phyloP scores from a whole-genome alignment of 2,329 filamentous ascomycete genomes.

The Pseudocercospora pini-densiflorae region DNA sequence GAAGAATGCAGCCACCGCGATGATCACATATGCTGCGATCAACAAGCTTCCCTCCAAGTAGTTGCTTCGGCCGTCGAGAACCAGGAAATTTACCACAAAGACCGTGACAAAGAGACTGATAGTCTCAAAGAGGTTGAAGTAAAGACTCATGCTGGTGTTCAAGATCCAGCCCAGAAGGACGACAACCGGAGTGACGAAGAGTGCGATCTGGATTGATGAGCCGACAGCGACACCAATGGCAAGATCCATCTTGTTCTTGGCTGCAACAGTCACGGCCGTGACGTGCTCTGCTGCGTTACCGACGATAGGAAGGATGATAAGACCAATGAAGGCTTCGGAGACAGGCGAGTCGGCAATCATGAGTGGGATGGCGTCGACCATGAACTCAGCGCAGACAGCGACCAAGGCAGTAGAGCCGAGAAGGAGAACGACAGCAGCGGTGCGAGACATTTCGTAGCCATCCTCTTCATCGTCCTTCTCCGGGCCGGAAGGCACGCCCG shows the following conservation, averaged over 20 bases:
- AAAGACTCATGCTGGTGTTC: slow-evolving; percentile 69
- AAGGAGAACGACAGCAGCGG: slow-evolving; percentile 60
- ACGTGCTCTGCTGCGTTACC: slow-evolving; percentile 83
- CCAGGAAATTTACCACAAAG: slow-evolving; percentile 83
- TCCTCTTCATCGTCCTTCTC: slow-evolving; percentile 32
- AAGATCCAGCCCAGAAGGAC: slow-evolving; percentile 81
- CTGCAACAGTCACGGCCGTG: slow-evolving; percentile 77
- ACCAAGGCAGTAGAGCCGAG: slow-evolving; percentile 60
- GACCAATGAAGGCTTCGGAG: slow-evolving; percentile 75
- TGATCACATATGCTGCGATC: slow-evolving; percentile 79
- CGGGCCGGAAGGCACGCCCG: slow-evolving; percentile 16
- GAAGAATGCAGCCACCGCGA: slow-evolving; percentile 63
- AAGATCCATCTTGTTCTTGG: slow-evolving; percentile 85
- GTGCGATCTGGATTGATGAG: slow-evolving; percentile 78
- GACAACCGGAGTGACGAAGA: slow-evolving; percentile 77
- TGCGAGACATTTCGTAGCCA: slow-evolving; percentile 58
- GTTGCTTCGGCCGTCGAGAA: slow-evolving; percentile 80
- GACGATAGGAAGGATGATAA: slow-evolving; percentile 82
- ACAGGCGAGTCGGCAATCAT: slow-evolving; percentile 65
- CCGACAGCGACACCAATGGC: slow-evolving; percentile 81
- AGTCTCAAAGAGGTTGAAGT: slow-evolving; percentile 66
- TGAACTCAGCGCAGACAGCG: slow-evolving; percentile 70
- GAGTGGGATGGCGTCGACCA: slow-evolving; percentile 73
- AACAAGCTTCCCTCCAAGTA: slow-evolving; percentile 79
- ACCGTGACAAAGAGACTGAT: slow-evolving; percentile 81